phyloP scores from a whole-genome alignment of 2,329 filamentous ascomycete species.

The Scedosporium boydii region DNA sequence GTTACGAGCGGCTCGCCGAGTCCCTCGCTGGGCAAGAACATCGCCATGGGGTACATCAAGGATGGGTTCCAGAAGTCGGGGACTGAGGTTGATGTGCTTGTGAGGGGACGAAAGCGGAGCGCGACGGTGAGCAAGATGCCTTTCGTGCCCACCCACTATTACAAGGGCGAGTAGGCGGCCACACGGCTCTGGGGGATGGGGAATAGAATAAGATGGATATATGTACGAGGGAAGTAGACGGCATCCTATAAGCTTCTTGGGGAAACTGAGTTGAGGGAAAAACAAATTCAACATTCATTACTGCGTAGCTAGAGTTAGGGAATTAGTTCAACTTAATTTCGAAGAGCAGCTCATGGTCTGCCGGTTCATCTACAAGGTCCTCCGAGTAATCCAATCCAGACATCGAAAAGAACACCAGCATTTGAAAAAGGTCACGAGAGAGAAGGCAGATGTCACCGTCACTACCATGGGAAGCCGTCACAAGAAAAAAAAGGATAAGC shows the following conservation, averaged over 20 bases:
- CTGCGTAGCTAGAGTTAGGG: conserved; percentile 29
- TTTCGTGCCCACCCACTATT: conserved; percentile 74
- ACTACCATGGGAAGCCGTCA: conserved; percentile 34
- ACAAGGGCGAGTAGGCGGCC: conserved; percentile 28
- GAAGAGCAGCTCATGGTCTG: too few relatives aligned
- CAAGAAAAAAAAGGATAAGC: conserved; percentile 15
- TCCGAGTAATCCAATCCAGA: too few relatives aligned
- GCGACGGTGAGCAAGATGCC: conserved; percentile 81
- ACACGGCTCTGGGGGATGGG: background rate
- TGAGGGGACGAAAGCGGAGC: conserved; percentile 67
- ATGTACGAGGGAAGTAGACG: background rate
- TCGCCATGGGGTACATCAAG: conserved; percentile 90
- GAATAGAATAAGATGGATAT: background rate
- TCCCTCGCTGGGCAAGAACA: conserved; percentile 78
- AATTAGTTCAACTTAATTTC: conserved; percentile 6
- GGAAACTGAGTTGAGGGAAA: too few relatives aligned
- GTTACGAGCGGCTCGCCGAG: conserved; percentile 88
- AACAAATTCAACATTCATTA: too few relatives aligned
- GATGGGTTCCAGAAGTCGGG: conserved; percentile 75
- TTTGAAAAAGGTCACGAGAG: background rate
- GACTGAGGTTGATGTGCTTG: conserved; percentile 68
- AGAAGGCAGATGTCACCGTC: background rate
- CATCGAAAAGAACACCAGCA: too few relatives aligned
- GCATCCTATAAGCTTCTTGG: conserved; percentile 13
- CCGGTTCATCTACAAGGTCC: background rate